These are phyloP conservation scores for Globisporangium paddicum DNA, from an alignment of 352 stramenopile genomes.

Conservation along the genomic window DNA sequence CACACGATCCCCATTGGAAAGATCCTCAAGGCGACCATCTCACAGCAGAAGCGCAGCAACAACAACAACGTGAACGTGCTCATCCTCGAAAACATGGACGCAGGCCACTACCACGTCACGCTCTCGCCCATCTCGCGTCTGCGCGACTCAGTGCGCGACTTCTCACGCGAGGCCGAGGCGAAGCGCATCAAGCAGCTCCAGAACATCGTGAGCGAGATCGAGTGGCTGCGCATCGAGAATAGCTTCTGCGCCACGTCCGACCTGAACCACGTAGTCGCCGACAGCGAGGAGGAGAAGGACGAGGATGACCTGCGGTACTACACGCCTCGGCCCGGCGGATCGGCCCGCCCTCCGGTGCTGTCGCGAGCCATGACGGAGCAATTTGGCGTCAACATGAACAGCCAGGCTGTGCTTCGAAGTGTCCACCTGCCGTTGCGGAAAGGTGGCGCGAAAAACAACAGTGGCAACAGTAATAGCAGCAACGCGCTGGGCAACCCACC, in stretches of 20 bases:
- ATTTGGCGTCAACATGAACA: slow-evolving; percentile 13
- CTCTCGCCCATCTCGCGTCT: slow-evolving; percentile 70
- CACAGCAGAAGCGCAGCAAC: slow-evolving; percentile 80
- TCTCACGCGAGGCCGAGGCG: slow-evolving; percentile 60
- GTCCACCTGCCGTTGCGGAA: background rate
- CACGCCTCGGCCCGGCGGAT: slow-evolving; percentile 43
- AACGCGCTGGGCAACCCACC: background rate
- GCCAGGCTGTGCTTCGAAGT: background rate
- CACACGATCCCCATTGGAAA: slow-evolving; percentile 79
- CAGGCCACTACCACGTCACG: slow-evolving; percentile 83
- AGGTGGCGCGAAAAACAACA: background rate
- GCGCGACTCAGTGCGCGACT: slow-evolving; percentile 63
- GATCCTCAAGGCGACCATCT: slow-evolving; percentile 71
- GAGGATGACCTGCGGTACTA: slow-evolving; percentile 62
- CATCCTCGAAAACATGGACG: slow-evolving; percentile 82
- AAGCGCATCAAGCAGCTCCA: slow-evolving; percentile 79
- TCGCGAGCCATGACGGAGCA: slow-evolving; percentile 25
- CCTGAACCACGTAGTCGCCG: slow-evolving; percentile 59
- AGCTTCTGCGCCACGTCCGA: slow-evolving; percentile 75
- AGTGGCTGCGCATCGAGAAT: slow-evolving; percentile 83
- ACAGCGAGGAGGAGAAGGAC: slow-evolving; percentile 42
- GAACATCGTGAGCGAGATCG: slow-evolving; percentile 77
- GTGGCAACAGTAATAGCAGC: background rate
- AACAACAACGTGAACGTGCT: slow-evolving; percentile 69
- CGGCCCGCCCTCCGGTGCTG: slow-evolving; percentile 16